Evolutionary conservation across 2,329 filamentous ascomycete species (phyloP), one percentile per base, ranked within the genome.

Genomic region (Cytospora piceicola): DNA sequence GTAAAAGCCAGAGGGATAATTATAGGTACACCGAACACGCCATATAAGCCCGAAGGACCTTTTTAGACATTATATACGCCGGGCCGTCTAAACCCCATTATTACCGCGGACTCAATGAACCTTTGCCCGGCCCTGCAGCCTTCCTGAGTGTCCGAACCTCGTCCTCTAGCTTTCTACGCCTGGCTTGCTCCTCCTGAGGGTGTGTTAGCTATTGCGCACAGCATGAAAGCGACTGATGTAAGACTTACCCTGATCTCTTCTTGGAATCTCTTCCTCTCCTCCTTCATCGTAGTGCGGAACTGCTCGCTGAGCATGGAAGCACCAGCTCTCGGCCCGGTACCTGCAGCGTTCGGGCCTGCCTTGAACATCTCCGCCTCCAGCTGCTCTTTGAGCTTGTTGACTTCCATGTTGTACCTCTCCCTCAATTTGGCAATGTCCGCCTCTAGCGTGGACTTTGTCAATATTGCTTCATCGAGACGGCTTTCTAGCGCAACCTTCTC

Each of bases 201-300:
- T 6, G 63, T 46, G 70, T 80, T 72, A 80, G 76, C 39, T 58
- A n/a, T 29, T 12, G 11, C 12, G n/a, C 12, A 30, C 3, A 46
- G 32, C 8, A 22, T 49, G 22, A 49, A 15, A 30, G 58, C 27
- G 32, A 17, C 29, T 22, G 55, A 34, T 49, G 46, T 55, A 30
- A 65, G 11, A 71, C 81, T 71, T 73, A 84, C 82, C 77, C 76
- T 79, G 51, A 85, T 72, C 66, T 84, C 83, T 69, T 85, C 82
- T 68, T 85, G 82, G 76, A 84, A 85, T 75, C 81, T 84, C 77
- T 80, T 84, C 69, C 83, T 79, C 76, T 85, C 83, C 72, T 84
- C 82, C 70, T 83, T 81, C 83, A 85, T 85, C 27, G 82, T 84
- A 9, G 80, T 76, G 57, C 83, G 75, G 76, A 85, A 85, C 74